These are phyloP conservation scores for Aspergillus homomorphus DNA, from an alignment of 495 filamentous ascomycete species.

Conservation along the genomic window DNA sequence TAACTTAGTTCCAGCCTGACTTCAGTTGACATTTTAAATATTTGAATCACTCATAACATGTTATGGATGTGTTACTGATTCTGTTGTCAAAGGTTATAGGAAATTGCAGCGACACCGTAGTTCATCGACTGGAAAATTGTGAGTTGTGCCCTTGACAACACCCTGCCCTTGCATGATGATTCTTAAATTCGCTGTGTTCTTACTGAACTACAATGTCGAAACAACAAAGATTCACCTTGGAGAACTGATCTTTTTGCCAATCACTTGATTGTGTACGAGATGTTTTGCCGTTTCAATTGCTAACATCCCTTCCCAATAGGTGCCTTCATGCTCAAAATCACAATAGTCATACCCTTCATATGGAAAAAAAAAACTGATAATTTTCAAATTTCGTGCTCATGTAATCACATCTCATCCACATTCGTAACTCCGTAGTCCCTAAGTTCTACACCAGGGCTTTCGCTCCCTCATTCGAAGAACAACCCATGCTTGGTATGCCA, in stretches of 20 bases:
- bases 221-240: constrained; percentile 80
- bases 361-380: neutral
- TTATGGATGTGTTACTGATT: constrained; percentile 35
- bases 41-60: constrained; percentile 25
- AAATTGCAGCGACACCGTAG: constrained; percentile 11
- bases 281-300: constrained; percentile 19
- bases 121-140: constrained; percentile 16
- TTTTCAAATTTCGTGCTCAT: neutral
- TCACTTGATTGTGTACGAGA: constrained; percentile 3
- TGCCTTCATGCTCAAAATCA: constrained; percentile 1
- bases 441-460: too few relatives aligned
- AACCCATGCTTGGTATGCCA: constrained; percentile 51
- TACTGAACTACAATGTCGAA: constrained; percentile 74
- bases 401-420: too few relatives aligned
- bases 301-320: constrained; percentile 11
- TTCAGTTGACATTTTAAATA: constrained; percentile 40
- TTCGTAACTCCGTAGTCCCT: too few relatives aligned
- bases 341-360: neutral
- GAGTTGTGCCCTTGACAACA: constrained; percentile 21
- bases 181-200: constrained; percentile 76
- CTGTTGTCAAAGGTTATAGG: constrained; percentile 19
- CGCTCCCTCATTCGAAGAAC: constrained; percentile 20
- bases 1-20: constrained; percentile 48
- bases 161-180: constrained; percentile 56
- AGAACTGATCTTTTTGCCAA: constrained; percentile 68